Base-by-base conservation (phyloP, 148 eudicot genomes). In the Euryodendron excelsum region DNA sequence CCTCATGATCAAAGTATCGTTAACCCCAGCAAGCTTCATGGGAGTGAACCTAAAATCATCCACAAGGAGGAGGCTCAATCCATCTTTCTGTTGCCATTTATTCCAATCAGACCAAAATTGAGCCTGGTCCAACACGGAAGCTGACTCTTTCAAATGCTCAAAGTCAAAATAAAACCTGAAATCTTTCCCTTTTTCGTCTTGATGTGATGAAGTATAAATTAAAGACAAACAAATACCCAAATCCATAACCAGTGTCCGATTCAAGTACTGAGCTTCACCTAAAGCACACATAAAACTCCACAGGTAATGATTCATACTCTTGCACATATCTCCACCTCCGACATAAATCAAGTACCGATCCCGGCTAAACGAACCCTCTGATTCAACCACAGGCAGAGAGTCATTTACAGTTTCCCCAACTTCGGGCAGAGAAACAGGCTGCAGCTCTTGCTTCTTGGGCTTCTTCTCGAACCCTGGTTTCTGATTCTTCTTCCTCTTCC, bases 271-370 rank as follows among this genome's bases (percentile, higher is more conserved):
- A n/a, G n/a, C n/a, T n/a, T n/a, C n/a, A n/a, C n/a, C n/a, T n/a
- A n/a, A n/a, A n/a, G n/a, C n/a, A n/a, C n/a, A n/a, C n/a, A n/a
- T n/a, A n/a, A n/a, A n/a, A n/a, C n/a, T n/a, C n/a, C n/a, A n/a
- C n/a, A n/a, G n/a, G n/a, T n/a, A n/a, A n/a, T 94, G 98, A 75
- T 90, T 87, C 98, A 92, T 94, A 87, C 87, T 90, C 90, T 94
- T 94, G 80, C 98, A 94, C 72, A 89, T 82, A 79, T 92, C 98
- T 44, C 98, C 98, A 68, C 97, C 96, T 18, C 94, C 94, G 27
- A 87, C 53, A 67, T 94, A 94, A 77, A 87, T 52, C 84, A 94
- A 87, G 79, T 94, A 94, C 79, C 86, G 85, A 0, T 91, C 97
- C 27, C 65, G 73, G 47, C 84, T 79, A 73, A 92, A 94, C 14